These are phyloP conservation scores for Primulina huaijiensis DNA, from an alignment of 257 asterid species.

Conservation along the genomic window DNA sequence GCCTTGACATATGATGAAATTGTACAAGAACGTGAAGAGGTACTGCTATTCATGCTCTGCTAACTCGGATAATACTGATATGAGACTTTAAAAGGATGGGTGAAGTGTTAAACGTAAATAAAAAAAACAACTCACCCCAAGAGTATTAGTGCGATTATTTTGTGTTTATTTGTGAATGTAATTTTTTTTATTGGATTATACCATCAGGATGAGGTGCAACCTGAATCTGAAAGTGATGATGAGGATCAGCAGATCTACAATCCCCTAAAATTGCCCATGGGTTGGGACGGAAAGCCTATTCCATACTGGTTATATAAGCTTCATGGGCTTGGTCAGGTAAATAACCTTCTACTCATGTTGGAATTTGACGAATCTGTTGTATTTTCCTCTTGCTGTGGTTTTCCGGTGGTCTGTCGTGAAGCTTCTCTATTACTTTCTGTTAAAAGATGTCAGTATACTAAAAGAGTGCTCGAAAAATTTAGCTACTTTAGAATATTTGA, in stretches of 20 bases:
- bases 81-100: not conserved
- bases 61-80: not conserved
- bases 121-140: not conserved
- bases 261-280: slow-evolving; percentile 97
- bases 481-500: not conserved
- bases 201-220: slow-evolving; percentile 80
- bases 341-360: slow-evolving; percentile 6
- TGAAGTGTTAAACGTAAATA: not conserved
- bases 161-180: slow-evolving; percentile 4
- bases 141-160: not conserved
- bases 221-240: slow-evolving; percentile 94
- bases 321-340: slow-evolving; percentile 99
- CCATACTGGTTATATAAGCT: slow-evolving; percentile 99
- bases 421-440: no score
- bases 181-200: slow-evolving; percentile 24
- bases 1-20: slow-evolving; percentile 98
- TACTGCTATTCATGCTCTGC: slow-evolving; percentile 30
- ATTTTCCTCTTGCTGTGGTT: not conserved
- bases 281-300: slow-evolving; percentile 98
- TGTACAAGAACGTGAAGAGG: slow-evolving; percentile 98
- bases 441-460: not conserved
- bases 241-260: slow-evolving; percentile 97
- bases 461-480: not conserved
- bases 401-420: not conserved
- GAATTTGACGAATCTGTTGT: not conserved